Conservation (phyloP, 371 early-diverging fungal species). For the Rhizomucor miehei region DNA sequence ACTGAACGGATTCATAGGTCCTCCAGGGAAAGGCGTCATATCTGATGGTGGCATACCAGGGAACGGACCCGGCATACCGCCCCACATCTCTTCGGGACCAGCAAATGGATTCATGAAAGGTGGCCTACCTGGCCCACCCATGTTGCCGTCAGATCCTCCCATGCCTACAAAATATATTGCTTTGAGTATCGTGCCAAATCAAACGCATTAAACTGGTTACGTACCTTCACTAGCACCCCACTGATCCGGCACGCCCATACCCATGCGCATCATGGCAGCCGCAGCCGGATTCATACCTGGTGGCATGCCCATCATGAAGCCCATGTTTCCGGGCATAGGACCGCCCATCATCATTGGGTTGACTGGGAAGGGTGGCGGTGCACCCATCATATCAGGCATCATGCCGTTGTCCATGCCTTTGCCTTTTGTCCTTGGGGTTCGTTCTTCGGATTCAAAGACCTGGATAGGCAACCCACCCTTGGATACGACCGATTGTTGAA, state of each 20-base stretch:
- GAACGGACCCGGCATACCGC: slow-evolving; percentile 18
- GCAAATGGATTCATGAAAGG: slow-evolving; percentile 32
- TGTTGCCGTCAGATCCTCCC: slow-evolving; percentile 12
- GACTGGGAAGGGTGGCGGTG: slow-evolving; percentile 16
- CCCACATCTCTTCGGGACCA: slow-evolving; percentile 20
- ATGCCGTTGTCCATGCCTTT: slow-evolving; percentile 11
- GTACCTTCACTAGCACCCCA: slow-evolving; percentile 17
- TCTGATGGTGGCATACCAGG: slow-evolving; percentile 43
- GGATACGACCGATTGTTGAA: neutral
- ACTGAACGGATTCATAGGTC: slow-evolving; percentile 16
- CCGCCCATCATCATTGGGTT: slow-evolving; percentile 25
- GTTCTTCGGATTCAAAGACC: slow-evolving; percentile 31
- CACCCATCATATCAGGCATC: slow-evolving; percentile 11
- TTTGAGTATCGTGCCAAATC: neutral
- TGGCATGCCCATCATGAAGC: slow-evolving; percentile 42
- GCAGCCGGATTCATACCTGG: slow-evolving; percentile 30
- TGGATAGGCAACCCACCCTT: slow-evolving; percentile 31
- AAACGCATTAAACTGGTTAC: neutral
- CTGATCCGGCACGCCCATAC: slow-evolving; percentile 13
- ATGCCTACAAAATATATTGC: neutral
- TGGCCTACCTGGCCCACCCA: slow-evolving; percentile 25
- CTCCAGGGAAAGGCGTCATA: slow-evolving; percentile 23
- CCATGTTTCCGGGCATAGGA: slow-evolving; percentile 27
- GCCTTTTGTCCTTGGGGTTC: slow-evolving; percentile 16
- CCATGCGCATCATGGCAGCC: slow-evolving; percentile 28